Evolutionary conservation across 371 early-diverging fungal genomes (phyloP).

Genomic region (Umbelopsis sp.): DNA sequence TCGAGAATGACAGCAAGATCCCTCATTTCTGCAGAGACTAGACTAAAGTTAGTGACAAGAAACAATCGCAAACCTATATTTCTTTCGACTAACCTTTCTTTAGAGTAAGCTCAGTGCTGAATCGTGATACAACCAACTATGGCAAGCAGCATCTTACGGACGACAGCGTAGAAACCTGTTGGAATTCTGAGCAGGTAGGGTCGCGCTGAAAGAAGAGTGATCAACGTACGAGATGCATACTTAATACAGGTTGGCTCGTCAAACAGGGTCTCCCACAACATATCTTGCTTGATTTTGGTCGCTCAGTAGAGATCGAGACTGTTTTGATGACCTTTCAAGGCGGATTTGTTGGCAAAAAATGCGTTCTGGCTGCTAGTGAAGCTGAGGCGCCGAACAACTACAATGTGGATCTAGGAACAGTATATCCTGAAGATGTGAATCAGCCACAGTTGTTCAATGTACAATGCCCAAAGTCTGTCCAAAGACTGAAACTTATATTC

Average conservation of each 20-base stretch:
- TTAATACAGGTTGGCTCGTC: background rate
- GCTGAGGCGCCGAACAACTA: conserved; percentile 46
- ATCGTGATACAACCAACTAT: conserved; percentile 73
- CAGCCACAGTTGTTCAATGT: conserved; percentile 38
- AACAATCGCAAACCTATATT: background rate
- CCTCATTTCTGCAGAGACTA: conserved; percentile 54
- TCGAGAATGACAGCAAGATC: conserved; percentile 39
- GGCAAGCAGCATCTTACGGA: conserved; percentile 87
- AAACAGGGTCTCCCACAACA: conserved; percentile 80
- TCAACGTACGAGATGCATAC: background rate
- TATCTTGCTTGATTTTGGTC: conserved; percentile 74
- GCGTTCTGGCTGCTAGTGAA: conserved; percentile 47
- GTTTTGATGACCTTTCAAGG: conserved; percentile 87
- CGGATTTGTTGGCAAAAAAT: conserved; percentile 86
- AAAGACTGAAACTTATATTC: conserved; percentile 71
- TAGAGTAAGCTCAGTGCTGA: conserved; percentile 90
- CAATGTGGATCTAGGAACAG: conserved; percentile 48
- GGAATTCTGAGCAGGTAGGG: conserved; percentile 90
- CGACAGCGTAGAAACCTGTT: conserved; percentile 83
- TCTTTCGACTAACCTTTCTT: background rate
- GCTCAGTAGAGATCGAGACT: conserved; percentile 45
- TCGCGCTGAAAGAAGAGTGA: background rate
- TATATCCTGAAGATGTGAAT: conserved; percentile 42
- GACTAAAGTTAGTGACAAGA: conserved; percentile 54
- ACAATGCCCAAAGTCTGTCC: conserved; percentile 22